Base-by-base conservation (phyloP, 2,329 filamentous ascomycete genomes). In the Zymoseptoria crescenta region DNA sequence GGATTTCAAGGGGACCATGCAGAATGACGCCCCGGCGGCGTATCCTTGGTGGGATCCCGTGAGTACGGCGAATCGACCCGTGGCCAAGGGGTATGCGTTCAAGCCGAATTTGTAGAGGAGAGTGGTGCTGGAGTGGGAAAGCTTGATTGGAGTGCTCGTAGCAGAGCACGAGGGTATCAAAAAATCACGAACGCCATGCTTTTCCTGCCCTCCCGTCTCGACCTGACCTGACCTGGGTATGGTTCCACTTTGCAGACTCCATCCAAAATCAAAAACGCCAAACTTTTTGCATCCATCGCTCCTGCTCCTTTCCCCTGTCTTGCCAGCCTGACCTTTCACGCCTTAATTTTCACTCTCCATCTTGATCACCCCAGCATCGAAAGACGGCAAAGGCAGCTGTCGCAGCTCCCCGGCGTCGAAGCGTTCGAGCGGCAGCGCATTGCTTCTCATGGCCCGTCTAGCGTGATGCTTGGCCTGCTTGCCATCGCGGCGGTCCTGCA, bases 1-100 rank as follows among this genome's bases (percentile, higher is more conserved):
- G 0, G 75, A 80, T 10, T 89, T 90, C 67, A 76, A 74, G 41
- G 86, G 79, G 1, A 83, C 78, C 6, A 79, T 88, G 73, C 81
- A 83, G 21, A 76, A 80, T 30, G 81, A 87, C 69, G 77, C 79
- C 8, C 84, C 87, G 1, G 71, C 73, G 0, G 78, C 77, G 13
- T 87, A 85, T 73, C 87, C 86, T 0, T 90, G 87, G 87, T 89
- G 87, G 86, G 74, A 80, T 53, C 79, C 81, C 10, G 72, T 83
- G 54, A 76, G 83, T 68, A 77, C 77, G 28, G 66, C 72, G 5
- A 70, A 72, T 21, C 70, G 72, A 54, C 69, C 75, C n/a, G 76
- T 76, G 64, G 70, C 64, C 50, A 60, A 65, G 45, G 63, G 62
- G 1, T 63, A 62, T 54, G 65, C 68, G 51, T 63, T 59, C 9